Base-by-base conservation (phyloP, 352 stramenopile genomes). In the Globisporangium carolinianum region DNA sequence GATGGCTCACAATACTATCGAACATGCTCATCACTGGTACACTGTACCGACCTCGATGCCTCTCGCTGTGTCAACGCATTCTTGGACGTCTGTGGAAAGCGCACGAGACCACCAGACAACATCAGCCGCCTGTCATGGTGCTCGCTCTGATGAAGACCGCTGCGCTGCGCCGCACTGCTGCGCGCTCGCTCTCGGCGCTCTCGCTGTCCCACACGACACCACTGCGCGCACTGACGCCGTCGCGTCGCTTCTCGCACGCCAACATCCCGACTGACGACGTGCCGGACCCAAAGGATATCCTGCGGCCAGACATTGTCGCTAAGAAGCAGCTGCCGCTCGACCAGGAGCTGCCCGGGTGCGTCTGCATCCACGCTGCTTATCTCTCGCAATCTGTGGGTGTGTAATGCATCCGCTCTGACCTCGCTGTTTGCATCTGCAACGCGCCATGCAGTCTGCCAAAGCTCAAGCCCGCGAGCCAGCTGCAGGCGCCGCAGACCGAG, bases 401-500 rank as follows among this genome's bases (percentile, higher is more conserved):
- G 24, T 4, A 3, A 12, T 38, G 24, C 9, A 18, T 53, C 43
- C 1, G 8, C 6, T 11, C 35, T 46, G 10, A 24, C 7, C 9
- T 14, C 8, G 1, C 53, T 15, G 11, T 46, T 5, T 39, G 47
- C 35, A 51, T 43, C 10, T 47, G 17, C 12, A 47, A 12, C 53
- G 43, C 8, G 11, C 39, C 7, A 12, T 35, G 3, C 53, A 87
- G 79, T 0, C 69, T 95, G 54, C 87, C 87, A 2, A 75, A 75
- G 61, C 78, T 96, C 48, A 94, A 94, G 60, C 83, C 87, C 0
- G 85, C 86, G 42, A 91, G 77, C 53, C 82, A 96, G 53, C 61
- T 95, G 18, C 68, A 85, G 52, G 75, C 83, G 38, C 96, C 96
- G 5, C 76, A 94, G 60, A 98, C 95, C 1, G 67, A 96, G 64